Evolutionary conservation across 2,329 filamentous ascomycete genomes (phyloP), one percentile per base, ranked within the genome.

Genomic region (Penicillium sp.): DNA sequence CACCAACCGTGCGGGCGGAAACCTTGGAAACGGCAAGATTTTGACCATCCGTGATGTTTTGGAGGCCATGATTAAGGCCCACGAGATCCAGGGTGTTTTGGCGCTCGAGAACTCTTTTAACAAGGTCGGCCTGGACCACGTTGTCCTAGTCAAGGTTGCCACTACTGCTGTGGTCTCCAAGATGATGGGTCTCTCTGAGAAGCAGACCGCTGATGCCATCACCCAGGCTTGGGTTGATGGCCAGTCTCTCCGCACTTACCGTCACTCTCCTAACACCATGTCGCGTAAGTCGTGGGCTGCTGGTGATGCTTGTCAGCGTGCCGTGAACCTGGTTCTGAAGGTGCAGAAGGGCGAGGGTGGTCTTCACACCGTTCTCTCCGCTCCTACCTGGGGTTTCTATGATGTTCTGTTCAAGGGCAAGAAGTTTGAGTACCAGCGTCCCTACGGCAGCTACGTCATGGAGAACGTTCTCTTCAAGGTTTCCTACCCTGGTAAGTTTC

Each of bases 391-490:
- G 94, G 94, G 94, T 57, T 99, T 97, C 85, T 99, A 99, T 79
- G 94, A 99, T 73, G 92, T 97, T 63, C 85, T 95, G 62, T 99
- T 97, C 84, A 90, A 92, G 81, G 92, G 92, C 78, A 91, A 95
- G 69, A 90, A 90, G 77, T 99, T 99, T 75, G 82, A 92, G 76
- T 99, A 97, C 84, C 93, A 97, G 82, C 87, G 94, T 60, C 86
- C 88, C 56, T 99, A 99, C 73, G 93, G 92, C 73, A 96, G 89
- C 82, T 99, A 99, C 77, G 94, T 99, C 65, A 99, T 99, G 94
- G 94, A 99, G 86, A 99, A 97, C 72, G 92, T 99, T 58, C 87
- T 99, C 62, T 99, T 99, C 88, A 99, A 99, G 85, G 94, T 99
- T 58, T 99, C 94, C 44, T 97, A 97, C 76, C 93, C 93, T 71